Conservation (phyloP, 1,284 basidiomycete species). For the Apiotrichum laibachii region DNA sequence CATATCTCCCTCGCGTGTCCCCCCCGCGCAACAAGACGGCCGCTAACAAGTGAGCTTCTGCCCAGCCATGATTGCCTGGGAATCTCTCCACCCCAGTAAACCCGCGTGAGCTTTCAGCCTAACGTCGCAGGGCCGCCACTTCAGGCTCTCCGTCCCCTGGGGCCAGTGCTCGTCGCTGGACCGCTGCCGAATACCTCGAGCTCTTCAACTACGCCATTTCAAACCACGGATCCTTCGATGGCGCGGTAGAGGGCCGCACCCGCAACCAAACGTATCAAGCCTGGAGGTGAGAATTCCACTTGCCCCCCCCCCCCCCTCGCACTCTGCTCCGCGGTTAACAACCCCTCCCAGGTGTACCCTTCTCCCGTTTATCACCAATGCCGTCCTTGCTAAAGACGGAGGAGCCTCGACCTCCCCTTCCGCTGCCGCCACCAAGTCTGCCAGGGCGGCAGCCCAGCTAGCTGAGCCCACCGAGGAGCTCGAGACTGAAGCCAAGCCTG, state of each 20-base stretch:
- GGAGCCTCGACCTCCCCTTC: not conserved
- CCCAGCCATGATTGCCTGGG: not conserved
- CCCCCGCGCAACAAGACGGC: not conserved
- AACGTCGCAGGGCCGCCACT: not conserved
- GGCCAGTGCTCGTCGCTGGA: not conserved
- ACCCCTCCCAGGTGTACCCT: not conserved
- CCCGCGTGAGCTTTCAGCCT: not conserved
- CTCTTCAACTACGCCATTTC: constrained; percentile 6
- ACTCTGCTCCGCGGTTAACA: not conserved
- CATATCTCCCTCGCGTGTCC: not conserved
- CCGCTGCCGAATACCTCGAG: constrained; percentile 4
- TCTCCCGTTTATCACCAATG: not conserved
- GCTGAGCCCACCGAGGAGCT: not conserved
- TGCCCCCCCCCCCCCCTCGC: not conserved
- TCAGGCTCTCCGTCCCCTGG: not conserved
- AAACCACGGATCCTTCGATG: not conserved
- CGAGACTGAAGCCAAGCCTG: not conserved
- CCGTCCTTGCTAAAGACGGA: not conserved
- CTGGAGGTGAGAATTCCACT: not conserved
- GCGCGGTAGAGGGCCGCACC: constrained; percentile 1
- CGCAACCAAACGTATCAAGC: constrained; percentile 5
- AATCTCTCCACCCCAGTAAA: not conserved
- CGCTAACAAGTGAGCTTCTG: not conserved
- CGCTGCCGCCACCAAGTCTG: not conserved
- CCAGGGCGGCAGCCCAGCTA: not conserved